Evolutionary conservation across 768 basidiomycete species (phyloP), one percentile per base, ranked within the genome.

Genomic region (Glaciozyma antarctica): DNA sequence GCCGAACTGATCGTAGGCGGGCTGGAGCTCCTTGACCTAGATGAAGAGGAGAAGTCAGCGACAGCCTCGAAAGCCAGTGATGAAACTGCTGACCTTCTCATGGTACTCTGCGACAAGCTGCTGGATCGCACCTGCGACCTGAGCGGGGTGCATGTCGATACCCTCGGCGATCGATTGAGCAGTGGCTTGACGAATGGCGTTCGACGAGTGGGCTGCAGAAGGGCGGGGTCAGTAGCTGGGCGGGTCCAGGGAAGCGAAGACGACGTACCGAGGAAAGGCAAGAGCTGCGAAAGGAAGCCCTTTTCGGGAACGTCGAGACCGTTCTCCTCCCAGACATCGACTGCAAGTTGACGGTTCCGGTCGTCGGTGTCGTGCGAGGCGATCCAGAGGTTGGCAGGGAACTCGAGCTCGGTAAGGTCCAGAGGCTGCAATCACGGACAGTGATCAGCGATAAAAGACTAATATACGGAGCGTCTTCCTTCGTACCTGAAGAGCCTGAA

Each of bases 381-480:
- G 47, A 97, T 81, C 85, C 90, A 89, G 1, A 99, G 76, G 74
- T 88, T 85, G 0, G 88, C 84, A 3, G 87, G 88, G 87, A 92
- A 99, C 66, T 95, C 92, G 45, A 90, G 75, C 56, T 98, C 94
- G 0, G 93, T 97, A 55, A 98, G 76, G 77, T 98, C 95, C 69
- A 98, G 87, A 0, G 92, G 87, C 90, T 97, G 65, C 2, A 32
- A 28, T n/a, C n/a, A 28, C 60, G 51, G 19, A 38, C 8, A 28
- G 21, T n/a, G 15, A 22, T 57, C 21, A 24, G 21, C 43, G n/a
- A 9, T 21, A 17, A 34, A 19, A 3, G 22, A 32, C 41, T 38
- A 4, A 61, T 49, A 58, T 24, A n/a, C 44, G 19, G 12, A 66
- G 28, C 4, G 10, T 26, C 59, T 66, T 24, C 2, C 0, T 32